phyloP scores from a whole-genome alignment of 2,329 filamentous ascomycete genomes.

The Scytalidium lignicola region DNA sequence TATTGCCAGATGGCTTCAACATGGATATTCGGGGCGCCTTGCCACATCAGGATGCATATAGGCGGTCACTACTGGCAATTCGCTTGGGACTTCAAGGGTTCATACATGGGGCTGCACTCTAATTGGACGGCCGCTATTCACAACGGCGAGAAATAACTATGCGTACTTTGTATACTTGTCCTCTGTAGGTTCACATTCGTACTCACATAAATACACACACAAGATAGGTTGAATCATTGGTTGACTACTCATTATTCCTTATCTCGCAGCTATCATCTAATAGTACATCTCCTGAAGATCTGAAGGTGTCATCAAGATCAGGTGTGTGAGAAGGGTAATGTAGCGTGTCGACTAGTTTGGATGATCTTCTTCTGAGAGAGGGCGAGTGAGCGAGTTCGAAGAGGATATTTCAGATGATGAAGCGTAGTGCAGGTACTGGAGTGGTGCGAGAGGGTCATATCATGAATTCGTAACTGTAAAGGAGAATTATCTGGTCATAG shows the following conservation, averaged over 20 bases:
- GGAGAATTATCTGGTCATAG: conserved; percentile 28
- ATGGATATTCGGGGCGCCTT: neutral
- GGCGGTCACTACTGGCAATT: neutral
- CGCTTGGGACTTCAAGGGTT: neutral
- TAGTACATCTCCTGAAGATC: neutral
- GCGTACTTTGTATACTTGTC: no score
- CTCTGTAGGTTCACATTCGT: no score
- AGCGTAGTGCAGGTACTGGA: conserved; percentile 6
- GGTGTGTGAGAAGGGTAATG: neutral
- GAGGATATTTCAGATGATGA: neutral
- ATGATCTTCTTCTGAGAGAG: neutral
- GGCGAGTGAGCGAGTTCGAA: neutral
- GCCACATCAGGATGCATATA: neutral
- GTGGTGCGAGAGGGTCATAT: conserved; percentile 11
- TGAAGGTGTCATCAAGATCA: neutral
- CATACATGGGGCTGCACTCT: neutral
- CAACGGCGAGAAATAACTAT: no score
- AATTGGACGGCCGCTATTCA: no score
- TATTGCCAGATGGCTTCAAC: neutral
- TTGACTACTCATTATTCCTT: neutral
- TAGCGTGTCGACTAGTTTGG: neutral
- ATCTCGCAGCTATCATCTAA: neutral
- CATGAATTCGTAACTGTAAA: conserved; percentile 26
- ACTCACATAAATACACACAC: neutral
- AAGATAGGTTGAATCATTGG: neutral